Conservation (phyloP, 768 basidiomycete genomes). For the Serpula lacrymans region DNA sequence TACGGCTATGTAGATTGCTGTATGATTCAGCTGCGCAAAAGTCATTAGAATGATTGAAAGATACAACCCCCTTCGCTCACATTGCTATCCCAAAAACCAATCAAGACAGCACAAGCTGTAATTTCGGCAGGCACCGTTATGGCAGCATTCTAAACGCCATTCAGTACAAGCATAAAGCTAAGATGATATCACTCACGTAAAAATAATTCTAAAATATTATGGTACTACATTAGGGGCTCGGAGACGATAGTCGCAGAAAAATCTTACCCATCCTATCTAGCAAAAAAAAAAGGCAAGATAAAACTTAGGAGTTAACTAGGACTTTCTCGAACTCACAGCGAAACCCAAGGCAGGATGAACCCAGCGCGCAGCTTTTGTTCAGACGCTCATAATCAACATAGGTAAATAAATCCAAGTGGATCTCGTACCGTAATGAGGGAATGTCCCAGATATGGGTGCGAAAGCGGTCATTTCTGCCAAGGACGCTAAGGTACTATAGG, state of each 20-base stretch:
- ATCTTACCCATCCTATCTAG: slow-evolving; percentile 27
- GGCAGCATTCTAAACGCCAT: neutral
- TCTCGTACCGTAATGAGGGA: slow-evolving; percentile 61
- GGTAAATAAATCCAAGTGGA: neutral
- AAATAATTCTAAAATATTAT: slow-evolving; percentile 46
- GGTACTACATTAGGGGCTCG: slow-evolving; percentile 24
- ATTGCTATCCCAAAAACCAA: slow-evolving; percentile 70
- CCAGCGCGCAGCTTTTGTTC: slow-evolving; percentile 44
- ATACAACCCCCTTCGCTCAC: slow-evolving; percentile 40
- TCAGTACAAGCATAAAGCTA: neutral
- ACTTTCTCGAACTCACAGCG: slow-evolving; percentile 46
- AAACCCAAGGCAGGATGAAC: slow-evolving; percentile 59
- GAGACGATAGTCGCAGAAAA: neutral
- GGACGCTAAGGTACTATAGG: no score
- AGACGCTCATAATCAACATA: neutral
- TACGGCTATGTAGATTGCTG: slow-evolving; percentile 54
- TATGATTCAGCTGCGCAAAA: slow-evolving; percentile 40
- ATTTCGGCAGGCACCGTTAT: slow-evolving; percentile 73
- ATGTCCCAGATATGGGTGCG: slow-evolving; percentile 76
- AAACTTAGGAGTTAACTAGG: neutral
- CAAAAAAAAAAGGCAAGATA: neutral
- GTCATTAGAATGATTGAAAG: neutral
- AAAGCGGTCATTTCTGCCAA: slow-evolving; percentile 85
- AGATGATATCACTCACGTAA: slow-evolving; percentile 29
- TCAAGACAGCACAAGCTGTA: slow-evolving; percentile 64